phyloP scores from a whole-genome alignment of 2,329 filamentous ascomycete species.

The Nemania bipapillata region DNA sequence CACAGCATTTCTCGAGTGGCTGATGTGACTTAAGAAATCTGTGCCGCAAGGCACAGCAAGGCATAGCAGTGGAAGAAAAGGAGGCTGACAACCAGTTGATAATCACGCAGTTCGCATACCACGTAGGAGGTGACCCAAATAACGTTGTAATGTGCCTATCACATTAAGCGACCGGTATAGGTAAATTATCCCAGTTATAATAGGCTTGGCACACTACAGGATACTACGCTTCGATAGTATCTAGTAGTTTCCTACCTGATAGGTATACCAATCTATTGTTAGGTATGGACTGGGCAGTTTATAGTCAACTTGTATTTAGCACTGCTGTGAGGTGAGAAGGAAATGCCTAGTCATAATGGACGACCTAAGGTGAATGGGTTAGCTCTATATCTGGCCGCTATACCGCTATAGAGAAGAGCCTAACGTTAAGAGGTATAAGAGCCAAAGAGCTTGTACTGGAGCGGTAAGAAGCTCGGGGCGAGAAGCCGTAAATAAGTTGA shows the following conservation, averaged over 20 bases:
- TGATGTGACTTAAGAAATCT: background rate
- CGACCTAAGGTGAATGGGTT: background rate
- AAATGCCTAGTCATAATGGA: no score
- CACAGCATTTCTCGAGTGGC: background rate
- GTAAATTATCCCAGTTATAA: background rate
- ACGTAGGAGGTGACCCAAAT: background rate
- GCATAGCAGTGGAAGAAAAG: conserved; percentile 17
- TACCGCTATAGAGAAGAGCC: background rate
- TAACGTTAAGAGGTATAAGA: background rate
- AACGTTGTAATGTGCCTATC: background rate
- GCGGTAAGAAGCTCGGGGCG: conserved; percentile 11
- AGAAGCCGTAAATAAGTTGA: conserved; percentile 19
- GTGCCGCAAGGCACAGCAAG: conserved; percentile 16
- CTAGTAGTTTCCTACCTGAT: background rate
- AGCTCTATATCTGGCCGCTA: no score
- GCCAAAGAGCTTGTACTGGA: background rate
- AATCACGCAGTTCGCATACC: background rate
- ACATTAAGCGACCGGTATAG: background rate
- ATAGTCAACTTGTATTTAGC: no score
- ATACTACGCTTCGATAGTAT: background rate
- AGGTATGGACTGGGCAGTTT: no score
- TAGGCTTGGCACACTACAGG: background rate
- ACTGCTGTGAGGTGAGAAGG: no score
- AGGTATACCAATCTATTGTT: no score
- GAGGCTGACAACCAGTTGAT: conserved; percentile 20